Conservation (phyloP, 441 rosid species). For the Euphorbia celastroides region DNA sequence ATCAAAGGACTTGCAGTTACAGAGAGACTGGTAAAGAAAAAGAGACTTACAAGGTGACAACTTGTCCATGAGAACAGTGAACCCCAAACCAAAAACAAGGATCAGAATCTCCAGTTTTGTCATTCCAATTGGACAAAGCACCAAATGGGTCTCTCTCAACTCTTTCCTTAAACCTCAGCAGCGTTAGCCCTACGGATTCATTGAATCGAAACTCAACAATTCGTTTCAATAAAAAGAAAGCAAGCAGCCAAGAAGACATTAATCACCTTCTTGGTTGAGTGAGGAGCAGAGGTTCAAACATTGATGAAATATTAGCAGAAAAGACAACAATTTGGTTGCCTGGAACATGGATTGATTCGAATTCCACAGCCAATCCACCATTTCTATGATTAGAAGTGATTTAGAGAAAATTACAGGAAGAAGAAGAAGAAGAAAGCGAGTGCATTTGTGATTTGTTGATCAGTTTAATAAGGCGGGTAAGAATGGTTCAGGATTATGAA, state of each 20-base stretch:
- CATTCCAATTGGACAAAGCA: constrained; percentile 58
- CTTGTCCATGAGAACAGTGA: constrained; percentile 60
- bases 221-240: background rate
- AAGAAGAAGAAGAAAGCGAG: background rate
- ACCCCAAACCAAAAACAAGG: constrained; percentile 90
- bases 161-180: constrained; percentile 55
- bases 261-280: constrained; percentile 54
- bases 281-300: constrained; percentile 35
- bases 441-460: background rate
- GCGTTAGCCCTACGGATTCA: constrained; percentile 42
- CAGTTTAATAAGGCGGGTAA: no score
- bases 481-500: no score
- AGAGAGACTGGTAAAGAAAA: no score
- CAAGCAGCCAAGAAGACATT: background rate
- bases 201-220: background rate
- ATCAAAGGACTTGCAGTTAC: no score
- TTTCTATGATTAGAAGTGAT: background rate
- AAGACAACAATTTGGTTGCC: constrained; percentile 22
- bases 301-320: constrained; percentile 32
- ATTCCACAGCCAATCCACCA: constrained; percentile 30
- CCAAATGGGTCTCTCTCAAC: constrained; percentile 66
- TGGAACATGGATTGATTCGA: constrained; percentile 24
- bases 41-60: constrained; percentile 57
- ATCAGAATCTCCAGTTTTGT: constrained; percentile 29
- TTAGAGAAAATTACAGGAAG: background rate